Evolutionary conservation across 78 protist species (phyloP), one percentile per base, ranked within the genome.

Genomic region (Dictyostelium purpureum): DNA sequence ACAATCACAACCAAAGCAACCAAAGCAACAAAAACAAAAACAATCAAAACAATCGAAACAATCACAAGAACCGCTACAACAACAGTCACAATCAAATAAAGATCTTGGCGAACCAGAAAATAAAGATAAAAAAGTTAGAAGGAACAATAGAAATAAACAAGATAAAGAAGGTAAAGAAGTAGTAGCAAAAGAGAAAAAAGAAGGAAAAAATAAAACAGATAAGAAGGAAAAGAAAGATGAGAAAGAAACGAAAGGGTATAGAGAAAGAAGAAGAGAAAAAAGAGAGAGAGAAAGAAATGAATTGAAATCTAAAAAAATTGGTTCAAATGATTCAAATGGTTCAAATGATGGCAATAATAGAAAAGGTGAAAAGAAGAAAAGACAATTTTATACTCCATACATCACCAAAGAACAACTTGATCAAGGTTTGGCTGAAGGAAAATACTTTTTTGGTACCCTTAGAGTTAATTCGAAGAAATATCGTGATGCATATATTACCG

Each of bases 401-500:
- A 31, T 90, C 14, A 2, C 65, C 21, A 49, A 24, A 28, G 89
- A 79, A 51, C 71, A 24, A 4, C 31, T 90, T n/a, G 61, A 79
- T 16, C 18, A 66, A 28, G 94, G 94, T n/a, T 49, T 90, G 26
- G 56, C 6, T 0, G 71, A 52, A 0, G 67, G 65, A 26, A 67
- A 63, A 28, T 78, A 74, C 21, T 90, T 77, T 63, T 81, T 47
- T 81, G 96, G 96, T 38, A 12, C 38, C 18, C 2, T 94, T 28
- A 54, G 96, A 43, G 90, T 94, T 0, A 94, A 94, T 79, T 77
- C 96, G 7, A 78, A 94, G 76, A 66, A 51, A 28, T 66, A 71
- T 37, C 33, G 42, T 51, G 95, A 94, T 56, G 96, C 94, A 21
- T 94, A 94, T 45, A 78, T 82, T 16, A 94, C 96, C 0, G 81